Percentiles rank a stretch among this genome's conserved stretches.
These are phyloP conservation scores for Mollisiaceae sp. DNA, from an alignment of 2,329 filamentous ascomycete species.

Conservation along the genomic window DNA sequence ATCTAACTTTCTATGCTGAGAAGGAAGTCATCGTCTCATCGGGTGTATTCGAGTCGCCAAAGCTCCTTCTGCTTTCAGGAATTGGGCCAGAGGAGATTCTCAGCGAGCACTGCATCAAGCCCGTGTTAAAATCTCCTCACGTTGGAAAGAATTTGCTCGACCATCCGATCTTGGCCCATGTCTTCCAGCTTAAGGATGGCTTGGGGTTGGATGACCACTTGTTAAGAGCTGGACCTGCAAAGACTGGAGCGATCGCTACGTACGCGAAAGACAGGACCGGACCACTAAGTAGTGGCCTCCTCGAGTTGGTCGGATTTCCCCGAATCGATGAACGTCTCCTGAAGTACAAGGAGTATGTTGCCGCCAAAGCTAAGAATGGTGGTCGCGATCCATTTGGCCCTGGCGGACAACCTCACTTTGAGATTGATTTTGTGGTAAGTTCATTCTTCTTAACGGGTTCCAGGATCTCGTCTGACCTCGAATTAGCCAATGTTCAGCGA, in stretches of 20 bases:
- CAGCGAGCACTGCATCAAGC: slow-evolving; percentile 49
- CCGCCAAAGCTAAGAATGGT: slow-evolving; percentile 48
- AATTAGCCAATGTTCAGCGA: slow-evolving; percentile 54
- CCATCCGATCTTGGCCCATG: slow-evolving; percentile 43
- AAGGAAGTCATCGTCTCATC: slow-evolving; percentile 53
- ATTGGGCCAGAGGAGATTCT: slow-evolving; percentile 48
- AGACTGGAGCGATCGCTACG: slow-evolving; percentile 46
- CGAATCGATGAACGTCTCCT: slow-evolving; percentile 60
- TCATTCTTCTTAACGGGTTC: neutral
- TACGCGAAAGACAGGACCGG: slow-evolving; percentile 49
- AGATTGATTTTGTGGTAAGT: slow-evolving; percentile 61
- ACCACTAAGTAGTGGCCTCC: slow-evolving; percentile 48
- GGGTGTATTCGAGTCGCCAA: slow-evolving; percentile 51
- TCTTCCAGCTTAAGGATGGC: slow-evolving; percentile 49
- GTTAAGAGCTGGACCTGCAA: slow-evolving; percentile 44
- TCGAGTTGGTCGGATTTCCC: slow-evolving; percentile 60
- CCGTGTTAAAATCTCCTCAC: slow-evolving; percentile 60
- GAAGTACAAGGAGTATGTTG: slow-evolving; percentile 53
- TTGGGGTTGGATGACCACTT: slow-evolving; percentile 46
- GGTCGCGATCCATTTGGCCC: slow-evolving; percentile 59
- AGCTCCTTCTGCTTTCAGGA: slow-evolving; percentile 53
- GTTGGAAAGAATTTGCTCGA: slow-evolving; percentile 66
- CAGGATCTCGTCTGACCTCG: neutral
- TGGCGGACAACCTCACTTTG: slow-evolving; percentile 63
- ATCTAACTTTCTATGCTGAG: slow-evolving; percentile 51